Base-by-base conservation (phyloP, 257 asterid genomes). In the Gentiana macrophylla region DNA sequence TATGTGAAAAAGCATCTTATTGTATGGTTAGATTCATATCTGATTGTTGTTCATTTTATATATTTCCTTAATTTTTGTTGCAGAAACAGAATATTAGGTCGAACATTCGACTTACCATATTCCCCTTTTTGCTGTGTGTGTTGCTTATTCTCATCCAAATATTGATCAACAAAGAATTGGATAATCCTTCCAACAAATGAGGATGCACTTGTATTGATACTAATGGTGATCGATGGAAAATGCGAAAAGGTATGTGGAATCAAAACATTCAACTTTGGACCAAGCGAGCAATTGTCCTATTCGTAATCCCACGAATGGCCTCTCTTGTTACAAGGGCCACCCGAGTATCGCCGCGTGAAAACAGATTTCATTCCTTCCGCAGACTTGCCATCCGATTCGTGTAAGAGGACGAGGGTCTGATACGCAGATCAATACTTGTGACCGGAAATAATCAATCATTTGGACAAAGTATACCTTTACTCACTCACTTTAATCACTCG, bases 291-390 rank as follows among this genome's bases (percentile, higher is more conserved):
- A 32, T 32, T 92, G 98, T 49, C 72, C 97, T 50, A 81, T 88
- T 68, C 84, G 90, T 68, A 74, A 72, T 58, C 95, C 98, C 86
- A 86, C 0, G 80, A 70, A 75, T 92, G 97, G 97, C 93, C 94
- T 59, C 82, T 94, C 13, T 58, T 87, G 53, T 69, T 91, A 68
- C 98, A 91, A 71, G 55, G 83, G 57, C 97, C 98, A 0, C 77
- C 67, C 35, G 74, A 77, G 59, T 77, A 68, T 71, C 94, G 95
- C 65, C 95, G 95, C 1, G 95, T 83, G 37, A 76, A 76, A 72
- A 67, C 85, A 50, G 81, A 79, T 70, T 71, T 55, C 53, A 48
- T 67, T 52, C 55, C 87, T 4, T 52, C 60, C 55, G 47, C 62
- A 15, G 96, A 84, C 74, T 76, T 91, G 75, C 92, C 98, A 32